phyloP scores from a whole-genome alignment of 73 alveolate species.

The Paramecium sonneborni region DNA sequence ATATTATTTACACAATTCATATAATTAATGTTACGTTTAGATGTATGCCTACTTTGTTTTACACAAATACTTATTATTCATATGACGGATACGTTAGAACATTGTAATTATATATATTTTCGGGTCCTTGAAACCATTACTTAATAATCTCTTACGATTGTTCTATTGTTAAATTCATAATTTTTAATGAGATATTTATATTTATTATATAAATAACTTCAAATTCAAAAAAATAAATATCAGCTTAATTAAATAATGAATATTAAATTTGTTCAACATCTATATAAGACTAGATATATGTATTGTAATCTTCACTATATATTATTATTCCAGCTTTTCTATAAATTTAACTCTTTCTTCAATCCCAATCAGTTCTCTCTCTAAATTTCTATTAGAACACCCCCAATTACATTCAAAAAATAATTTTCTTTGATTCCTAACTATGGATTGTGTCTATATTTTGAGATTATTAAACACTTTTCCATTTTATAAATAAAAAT shows the following conservation, averaged over 20 bases:
- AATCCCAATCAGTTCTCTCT: conserved; percentile 72
- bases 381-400: conserved; percentile 66
- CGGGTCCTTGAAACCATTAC: conserved; percentile 15
- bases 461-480: conserved; percentile 24
- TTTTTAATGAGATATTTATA: not conserved
- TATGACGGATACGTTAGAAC: not conserved
- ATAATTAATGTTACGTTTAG: not conserved
- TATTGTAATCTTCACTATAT: too few relatives aligned
- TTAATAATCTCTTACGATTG: conserved; percentile 13
- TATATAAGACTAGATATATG: too few relatives aligned
- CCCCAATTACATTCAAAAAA: conserved; percentile 68
- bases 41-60: not conserved
- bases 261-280: conserved; percentile 77
- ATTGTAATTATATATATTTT: conserved; percentile 4
- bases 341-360: conserved; percentile 68
- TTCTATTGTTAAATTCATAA: not conserved
- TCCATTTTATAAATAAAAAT: conserved; percentile 69
- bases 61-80: conserved; percentile 1
- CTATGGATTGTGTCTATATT: conserved; percentile 52
- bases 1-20: not conserved
- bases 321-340: conserved; percentile 73
- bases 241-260: conserved; percentile 40
- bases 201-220: not conserved
- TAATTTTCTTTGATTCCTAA: conserved; percentile 49
- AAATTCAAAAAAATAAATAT: conserved; percentile 50